Evolutionary conservation across 2,329 filamentous ascomycete genomes (phyloP).

Genomic region (Aspergillus novofumigatus): DNA sequence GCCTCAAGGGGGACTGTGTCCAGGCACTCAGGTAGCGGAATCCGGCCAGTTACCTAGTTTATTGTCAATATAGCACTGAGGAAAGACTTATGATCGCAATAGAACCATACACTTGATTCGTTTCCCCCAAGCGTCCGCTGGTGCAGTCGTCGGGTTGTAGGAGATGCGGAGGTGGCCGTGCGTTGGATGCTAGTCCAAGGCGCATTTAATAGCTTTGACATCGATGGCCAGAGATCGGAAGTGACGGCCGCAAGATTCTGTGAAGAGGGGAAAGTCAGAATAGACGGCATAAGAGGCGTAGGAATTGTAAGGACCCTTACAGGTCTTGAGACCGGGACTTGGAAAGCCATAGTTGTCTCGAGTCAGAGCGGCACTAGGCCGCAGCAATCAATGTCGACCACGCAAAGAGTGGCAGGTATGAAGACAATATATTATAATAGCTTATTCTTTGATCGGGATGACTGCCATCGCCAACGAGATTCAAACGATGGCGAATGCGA

Average conservation of each 20-base stretch:
- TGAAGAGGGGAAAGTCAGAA: slow-evolving; percentile 10
- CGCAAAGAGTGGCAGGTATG: slow-evolving; percentile 1
- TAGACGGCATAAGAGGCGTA: neutral
- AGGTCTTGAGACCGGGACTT: slow-evolving; percentile 45
- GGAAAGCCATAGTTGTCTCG: slow-evolving; percentile 48
- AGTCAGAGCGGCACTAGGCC: slow-evolving; percentile 35
- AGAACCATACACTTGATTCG: slow-evolving; percentile 18
- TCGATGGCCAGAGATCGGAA: slow-evolving; percentile 42
- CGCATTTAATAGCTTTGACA: slow-evolving; percentile 36
- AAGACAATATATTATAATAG: slow-evolving; percentile 2
- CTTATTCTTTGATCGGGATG: slow-evolving; percentile 10
- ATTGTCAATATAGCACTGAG: slow-evolving; percentile 5
- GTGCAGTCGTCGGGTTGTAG: slow-evolving; percentile 8
- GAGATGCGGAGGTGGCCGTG: slow-evolving; percentile 13
- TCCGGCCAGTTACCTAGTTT: slow-evolving; percentile 9
- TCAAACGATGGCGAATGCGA: slow-evolving; percentile 17
- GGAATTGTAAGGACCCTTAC: slow-evolving; percentile 30
- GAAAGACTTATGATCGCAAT: neutral
- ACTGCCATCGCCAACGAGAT: slow-evolving; percentile 24
- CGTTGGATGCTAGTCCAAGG: slow-evolving; percentile 33
- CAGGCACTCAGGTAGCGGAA: slow-evolving; percentile 25
- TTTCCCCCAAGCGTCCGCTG: slow-evolving; percentile 14
- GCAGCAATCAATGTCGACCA: slow-evolving; percentile 18
- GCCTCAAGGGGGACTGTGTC: slow-evolving; percentile 21
- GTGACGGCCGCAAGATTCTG: slow-evolving; percentile 45